Conservation (phyloP, 345 rosid species). For the Diplotaxis tenuifolia region DNA sequence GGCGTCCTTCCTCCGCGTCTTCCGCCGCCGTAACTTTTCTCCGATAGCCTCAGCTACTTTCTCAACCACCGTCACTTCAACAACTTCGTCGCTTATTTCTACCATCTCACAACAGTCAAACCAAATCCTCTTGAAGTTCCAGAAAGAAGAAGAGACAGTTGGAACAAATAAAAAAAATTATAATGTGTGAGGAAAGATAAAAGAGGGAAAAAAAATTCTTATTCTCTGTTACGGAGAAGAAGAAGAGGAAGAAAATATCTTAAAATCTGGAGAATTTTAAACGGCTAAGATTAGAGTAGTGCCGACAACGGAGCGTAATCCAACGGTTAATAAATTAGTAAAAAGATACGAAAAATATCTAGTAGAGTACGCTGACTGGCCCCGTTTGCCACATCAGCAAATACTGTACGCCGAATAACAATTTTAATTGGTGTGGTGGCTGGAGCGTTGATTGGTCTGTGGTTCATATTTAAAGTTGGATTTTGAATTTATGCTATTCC, state of each 20-base stretch:
- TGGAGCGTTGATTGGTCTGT: background rate
- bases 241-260: conserved; percentile 42
- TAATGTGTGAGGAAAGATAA: background rate
- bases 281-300: conserved; percentile 30
- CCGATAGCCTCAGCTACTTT: conserved; percentile 13
- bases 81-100: conserved; percentile 44
- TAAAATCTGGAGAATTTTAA: conserved; percentile 16
- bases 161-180: background rate
- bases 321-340: conserved; percentile 24
- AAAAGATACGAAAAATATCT: conserved; percentile 46
- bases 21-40: conserved; percentile 29
- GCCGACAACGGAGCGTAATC: conserved; percentile 30
- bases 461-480: conserved; percentile 32
- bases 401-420: conserved; percentile 14
- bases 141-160: background rate
- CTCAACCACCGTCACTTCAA: conserved; percentile 26
- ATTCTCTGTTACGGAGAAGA: no score
- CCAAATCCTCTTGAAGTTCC: conserved; percentile 10
- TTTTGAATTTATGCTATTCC: background rate
- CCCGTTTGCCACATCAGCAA: conserved; percentile 50
- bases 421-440: conserved; percentile 24
- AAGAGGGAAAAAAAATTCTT: conserved; percentile 1
- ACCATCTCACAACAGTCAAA: conserved; percentile 37
- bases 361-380: conserved; percentile 36
- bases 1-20: conserved; percentile 24